Conservation (phyloP, 23 red algal species). For the Porphyridium purpureum region DNA sequence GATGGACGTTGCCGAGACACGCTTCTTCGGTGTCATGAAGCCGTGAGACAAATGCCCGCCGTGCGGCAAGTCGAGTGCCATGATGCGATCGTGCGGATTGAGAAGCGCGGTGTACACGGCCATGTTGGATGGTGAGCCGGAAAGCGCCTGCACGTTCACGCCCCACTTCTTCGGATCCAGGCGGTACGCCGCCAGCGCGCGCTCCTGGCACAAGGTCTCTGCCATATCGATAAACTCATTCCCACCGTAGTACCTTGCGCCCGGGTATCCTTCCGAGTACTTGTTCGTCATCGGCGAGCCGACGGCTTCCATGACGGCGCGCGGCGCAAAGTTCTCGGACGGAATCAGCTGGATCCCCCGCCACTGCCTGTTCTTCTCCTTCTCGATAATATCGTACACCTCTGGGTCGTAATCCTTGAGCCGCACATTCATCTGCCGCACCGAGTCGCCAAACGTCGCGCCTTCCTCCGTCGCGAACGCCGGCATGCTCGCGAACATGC, state of each 20-base stretch:
- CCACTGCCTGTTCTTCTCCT: constrained; percentile 81
- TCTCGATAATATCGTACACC: constrained; percentile 80
- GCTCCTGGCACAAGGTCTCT: constrained; percentile 43
- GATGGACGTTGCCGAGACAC: constrained; percentile 75
- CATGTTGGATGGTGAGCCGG: constrained; percentile 94
- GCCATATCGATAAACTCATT: constrained; percentile 69
- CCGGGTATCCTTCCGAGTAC: constrained; percentile 95
- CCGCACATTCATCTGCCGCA: constrained; percentile 69
- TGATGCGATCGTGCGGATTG: constrained; percentile 80
- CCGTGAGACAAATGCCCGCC: constrained; percentile 96
- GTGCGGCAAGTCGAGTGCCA: constrained; percentile 84
- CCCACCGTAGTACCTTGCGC: constrained; percentile 82
- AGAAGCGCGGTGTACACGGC: constrained; percentile 85
- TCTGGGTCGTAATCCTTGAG: constrained; percentile 66
- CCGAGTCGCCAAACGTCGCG: too few relatives aligned
- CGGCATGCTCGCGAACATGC: too few relatives aligned
- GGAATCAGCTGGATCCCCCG: constrained; percentile 92
- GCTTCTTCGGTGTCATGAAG: constrained; percentile 79
- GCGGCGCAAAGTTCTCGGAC: constrained; percentile 97
- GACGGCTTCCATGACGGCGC: constrained; percentile 84
- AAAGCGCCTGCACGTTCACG: constrained; percentile 93
- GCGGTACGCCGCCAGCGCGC: constrained; percentile 62
- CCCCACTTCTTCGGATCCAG: constrained; percentile 59
- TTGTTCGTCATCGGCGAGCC: constrained; percentile 97
- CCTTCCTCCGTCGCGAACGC: too few relatives aligned